phyloP scores from a whole-genome alignment of 2,329 filamentous ascomycete genomes.

The Neofusicoccum sp. region DNA sequence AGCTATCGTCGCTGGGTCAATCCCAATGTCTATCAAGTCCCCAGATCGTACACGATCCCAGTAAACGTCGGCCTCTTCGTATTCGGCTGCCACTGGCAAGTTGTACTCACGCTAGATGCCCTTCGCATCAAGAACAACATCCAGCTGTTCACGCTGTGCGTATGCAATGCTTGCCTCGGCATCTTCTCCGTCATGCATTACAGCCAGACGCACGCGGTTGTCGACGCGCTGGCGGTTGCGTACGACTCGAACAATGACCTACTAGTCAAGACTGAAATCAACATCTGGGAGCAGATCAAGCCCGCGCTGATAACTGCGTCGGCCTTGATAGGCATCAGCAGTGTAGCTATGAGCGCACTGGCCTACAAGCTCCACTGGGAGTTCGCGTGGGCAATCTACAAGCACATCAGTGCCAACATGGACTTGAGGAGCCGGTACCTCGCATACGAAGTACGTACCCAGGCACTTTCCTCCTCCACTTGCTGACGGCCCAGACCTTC shows the following conservation, averaged over 20 bases:
- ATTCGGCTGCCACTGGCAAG: constrained; percentile 24
- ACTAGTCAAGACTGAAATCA: too few relatives aligned
- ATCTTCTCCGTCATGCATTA: constrained; percentile 24
- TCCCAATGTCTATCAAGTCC: not conserved
- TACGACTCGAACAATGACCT: not conserved
- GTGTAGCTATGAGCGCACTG: constrained; percentile 10
- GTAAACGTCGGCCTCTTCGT: not conserved
- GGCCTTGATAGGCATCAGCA: constrained; percentile 5
- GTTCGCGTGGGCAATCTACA: constrained; percentile 25
- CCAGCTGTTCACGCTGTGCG: constrained; percentile 25
- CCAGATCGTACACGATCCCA: not conserved
- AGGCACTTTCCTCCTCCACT: too few relatives aligned
- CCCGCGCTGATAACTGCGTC: not conserved
- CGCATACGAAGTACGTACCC: constrained; percentile 21
- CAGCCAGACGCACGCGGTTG: constrained; percentile 18
- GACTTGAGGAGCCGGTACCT: constrained; percentile 19
- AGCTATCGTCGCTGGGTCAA: not conserved
- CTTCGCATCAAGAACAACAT: constrained; percentile 27
- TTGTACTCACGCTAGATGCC: constrained; percentile 25
- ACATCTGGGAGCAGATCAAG: not conserved
- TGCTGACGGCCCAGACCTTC: constrained; percentile 19
- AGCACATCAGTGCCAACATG: constrained; percentile 21
- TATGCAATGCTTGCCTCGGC: constrained; percentile 24
- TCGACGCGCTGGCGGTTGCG: not conserved
- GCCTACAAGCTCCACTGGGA: constrained; percentile 20